Conservation (phyloP, 148 eudicot species). For the Linanthus parryae region DNA sequence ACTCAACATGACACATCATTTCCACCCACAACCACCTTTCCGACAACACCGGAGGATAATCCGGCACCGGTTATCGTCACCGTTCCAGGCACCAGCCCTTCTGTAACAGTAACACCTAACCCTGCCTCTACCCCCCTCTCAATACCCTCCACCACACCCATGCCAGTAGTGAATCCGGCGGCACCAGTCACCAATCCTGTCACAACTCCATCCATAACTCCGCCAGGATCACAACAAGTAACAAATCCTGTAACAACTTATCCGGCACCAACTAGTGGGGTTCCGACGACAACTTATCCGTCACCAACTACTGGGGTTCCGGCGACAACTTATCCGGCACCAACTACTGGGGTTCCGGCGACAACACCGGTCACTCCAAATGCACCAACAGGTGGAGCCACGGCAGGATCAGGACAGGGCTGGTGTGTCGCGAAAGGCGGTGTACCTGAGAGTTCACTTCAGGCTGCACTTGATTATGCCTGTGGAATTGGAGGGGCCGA, state of each 20-base stretch:
- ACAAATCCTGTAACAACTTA: conserved; percentile 35
- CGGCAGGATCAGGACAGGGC: conserved; percentile 44
- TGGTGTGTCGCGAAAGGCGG: conserved; percentile 88
- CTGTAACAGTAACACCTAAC: neutral
- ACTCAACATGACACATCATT: conserved; percentile 32
- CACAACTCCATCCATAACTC: conserved; percentile 25
- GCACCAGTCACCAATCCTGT: conserved; percentile 41
- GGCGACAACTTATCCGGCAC: conserved; percentile 24
- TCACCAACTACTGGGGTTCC: conserved; percentile 36
- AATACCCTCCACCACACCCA: conserved; percentile 24
- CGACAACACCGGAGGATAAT: conserved; percentile 24
- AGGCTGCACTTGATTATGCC: conserved; percentile 77
- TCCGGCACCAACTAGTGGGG: conserved; percentile 28
- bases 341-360: conserved; percentile 32
- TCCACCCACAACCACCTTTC: conserved; percentile 28
- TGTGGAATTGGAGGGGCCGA: conserved; percentile 89
- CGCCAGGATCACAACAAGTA: conserved; percentile 19
- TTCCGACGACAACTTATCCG: conserved; percentile 29
- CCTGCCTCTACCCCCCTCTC: conserved; percentile 23
- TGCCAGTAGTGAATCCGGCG: conserved; percentile 8
- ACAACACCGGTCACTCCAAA: conserved; percentile 20
- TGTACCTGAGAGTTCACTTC: conserved; percentile 38
- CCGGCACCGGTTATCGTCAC: conserved; percentile 13
- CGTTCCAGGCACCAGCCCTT: conserved; percentile 29
- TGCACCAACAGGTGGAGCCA: conserved; percentile 19